Evolutionary conservation across 352 stramenopile genomes (phyloP).

Genomic region (Aphanomyces stellatus): DNA sequence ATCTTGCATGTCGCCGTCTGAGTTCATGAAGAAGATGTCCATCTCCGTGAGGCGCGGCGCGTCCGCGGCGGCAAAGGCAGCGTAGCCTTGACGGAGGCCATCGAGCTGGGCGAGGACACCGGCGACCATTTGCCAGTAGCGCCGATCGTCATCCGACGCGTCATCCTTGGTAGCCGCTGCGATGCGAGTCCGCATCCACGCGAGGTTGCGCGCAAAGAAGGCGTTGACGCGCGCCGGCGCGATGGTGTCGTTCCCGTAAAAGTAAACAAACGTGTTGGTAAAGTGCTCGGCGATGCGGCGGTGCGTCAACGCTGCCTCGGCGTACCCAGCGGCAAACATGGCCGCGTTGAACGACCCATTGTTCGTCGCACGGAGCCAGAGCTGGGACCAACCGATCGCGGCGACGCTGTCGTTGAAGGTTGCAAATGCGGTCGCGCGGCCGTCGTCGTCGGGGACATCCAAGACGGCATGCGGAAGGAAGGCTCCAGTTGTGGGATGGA

Average conservation of each 20-base stretch:
- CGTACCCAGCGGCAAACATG: constrained; percentile 50
- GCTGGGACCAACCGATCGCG: constrained; percentile 40
- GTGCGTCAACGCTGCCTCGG: constrained; percentile 47
- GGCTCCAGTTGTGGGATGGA: no score
- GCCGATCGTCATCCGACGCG: neutral
- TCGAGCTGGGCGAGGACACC: constrained; percentile 41
- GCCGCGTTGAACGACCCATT: constrained; percentile 25
- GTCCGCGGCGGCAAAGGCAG: constrained; percentile 20
- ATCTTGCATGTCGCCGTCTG: constrained; percentile 44
- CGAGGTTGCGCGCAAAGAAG: constrained; percentile 39
- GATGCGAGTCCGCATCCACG: constrained; percentile 38
- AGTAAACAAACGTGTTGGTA: constrained; percentile 38
- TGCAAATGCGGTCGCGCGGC: constrained; percentile 27
- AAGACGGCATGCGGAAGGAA: neutral
- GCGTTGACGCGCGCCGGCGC: constrained; percentile 24
- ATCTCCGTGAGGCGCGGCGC: constrained; percentile 24
- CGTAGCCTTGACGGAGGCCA: constrained; percentile 39
- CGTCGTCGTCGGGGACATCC: neutral
- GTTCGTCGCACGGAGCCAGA: constrained; percentile 36
- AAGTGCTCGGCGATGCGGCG: constrained; percentile 61
- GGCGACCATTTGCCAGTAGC: constrained; percentile 34
- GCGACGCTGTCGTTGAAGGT: constrained; percentile 48
- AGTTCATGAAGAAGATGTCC: constrained; percentile 48
- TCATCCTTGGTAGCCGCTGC: neutral
- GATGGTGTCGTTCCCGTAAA: constrained; percentile 38